Percentiles rank a stretch among this genome's conserved stretches.
These are phyloP conservation scores for Schrenkiella parvula DNA, from an alignment of 345 rosid species.

Conservation along the genomic window DNA sequence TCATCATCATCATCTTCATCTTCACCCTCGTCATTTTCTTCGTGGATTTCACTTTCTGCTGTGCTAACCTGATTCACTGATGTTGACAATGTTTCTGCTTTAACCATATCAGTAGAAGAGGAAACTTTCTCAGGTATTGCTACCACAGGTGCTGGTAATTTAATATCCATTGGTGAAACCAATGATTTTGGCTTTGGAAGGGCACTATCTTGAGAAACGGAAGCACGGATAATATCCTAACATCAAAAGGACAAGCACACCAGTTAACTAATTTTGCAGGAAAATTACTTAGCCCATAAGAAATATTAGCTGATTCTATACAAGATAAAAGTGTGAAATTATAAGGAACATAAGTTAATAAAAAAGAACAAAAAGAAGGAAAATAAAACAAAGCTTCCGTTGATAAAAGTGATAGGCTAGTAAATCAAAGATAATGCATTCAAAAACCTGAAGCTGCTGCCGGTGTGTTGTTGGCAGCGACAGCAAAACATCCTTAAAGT, in stretches of 20 bases:
- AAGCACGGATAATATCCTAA: constrained; percentile 80
- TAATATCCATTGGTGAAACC: constrained; percentile 57
- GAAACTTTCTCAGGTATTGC: constrained; percentile 39
- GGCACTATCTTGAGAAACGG: constrained; percentile 57
- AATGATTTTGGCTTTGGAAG: constrained; percentile 40
- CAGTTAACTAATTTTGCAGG: not conserved
- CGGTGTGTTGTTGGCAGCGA: constrained; percentile 67
- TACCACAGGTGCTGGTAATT: constrained; percentile 53
- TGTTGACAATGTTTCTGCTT: constrained; percentile 22
- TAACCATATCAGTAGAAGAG: constrained; percentile 28
- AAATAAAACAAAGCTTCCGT: not conserved
- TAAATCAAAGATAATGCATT: not conserved
- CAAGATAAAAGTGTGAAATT: not conserved
- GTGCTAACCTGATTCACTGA: constrained; percentile 23
- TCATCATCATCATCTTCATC: too few relatives aligned
- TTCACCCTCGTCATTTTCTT: not conserved
- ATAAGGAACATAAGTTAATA: not conserved
- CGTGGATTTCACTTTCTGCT: constrained; percentile 32
- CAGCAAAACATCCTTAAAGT: constrained; percentile 78
- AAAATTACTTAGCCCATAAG: constrained; percentile 8
- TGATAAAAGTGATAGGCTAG: not conserved
- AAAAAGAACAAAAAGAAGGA: not conserved
- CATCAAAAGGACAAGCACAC: constrained; percentile 35
- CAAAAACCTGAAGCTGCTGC: constrained; percentile 78
- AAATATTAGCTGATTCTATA: not conserved